These are phyloP conservation scores for Haematococcus lacustris DNA, from an alignment of 139 green algal genomes.

Conservation along the genomic window DNA sequence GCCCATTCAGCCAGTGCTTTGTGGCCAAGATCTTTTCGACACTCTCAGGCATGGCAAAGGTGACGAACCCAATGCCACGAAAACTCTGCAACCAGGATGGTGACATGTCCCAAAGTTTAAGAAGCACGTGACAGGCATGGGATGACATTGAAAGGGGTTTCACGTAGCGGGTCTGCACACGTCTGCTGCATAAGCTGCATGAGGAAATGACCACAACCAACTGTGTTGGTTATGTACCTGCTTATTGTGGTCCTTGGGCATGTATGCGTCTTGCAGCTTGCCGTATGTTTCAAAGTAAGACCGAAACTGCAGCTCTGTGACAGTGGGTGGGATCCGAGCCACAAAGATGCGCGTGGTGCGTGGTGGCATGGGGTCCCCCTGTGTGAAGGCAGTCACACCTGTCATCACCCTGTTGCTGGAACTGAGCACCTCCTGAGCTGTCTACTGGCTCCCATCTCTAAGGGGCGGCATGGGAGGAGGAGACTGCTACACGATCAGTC, in stretches of 20 bases:
- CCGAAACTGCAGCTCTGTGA: slow-evolving; percentile 69
- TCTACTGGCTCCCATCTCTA: too few species aligned
- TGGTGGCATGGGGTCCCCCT: slow-evolving; percentile 29
- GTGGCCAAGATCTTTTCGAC: slow-evolving; percentile 59
- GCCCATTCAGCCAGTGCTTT: slow-evolving; percentile 68
- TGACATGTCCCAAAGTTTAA: too few species aligned
- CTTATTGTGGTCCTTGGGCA: slow-evolving; percentile 76
- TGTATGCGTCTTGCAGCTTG: slow-evolving; percentile 80
- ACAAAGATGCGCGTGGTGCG: slow-evolving; percentile 82
- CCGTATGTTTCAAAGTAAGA: slow-evolving; percentile 83
- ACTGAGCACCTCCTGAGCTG: too few species aligned
- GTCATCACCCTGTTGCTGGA: too few species aligned
- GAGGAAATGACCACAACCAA: too few species aligned
- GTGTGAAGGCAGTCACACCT: background rate
- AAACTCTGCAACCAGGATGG: slow-evolving; percentile 45
- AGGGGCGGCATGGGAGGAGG: too few species aligned
- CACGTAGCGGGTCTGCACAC: too few species aligned
- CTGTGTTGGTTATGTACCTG: too few species aligned
- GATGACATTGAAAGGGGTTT: too few species aligned
- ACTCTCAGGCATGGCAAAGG: slow-evolving; percentile 60
- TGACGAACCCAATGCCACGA: slow-evolving; percentile 85
- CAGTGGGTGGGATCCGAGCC: slow-evolving; percentile 67
- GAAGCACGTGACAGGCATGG: too few species aligned
- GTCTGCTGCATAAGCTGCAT: too few species aligned
- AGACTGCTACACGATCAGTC: background rate